phyloP scores from a whole-genome alignment of 345 rosid genomes.

The Melaleuca quinquenervia region DNA sequence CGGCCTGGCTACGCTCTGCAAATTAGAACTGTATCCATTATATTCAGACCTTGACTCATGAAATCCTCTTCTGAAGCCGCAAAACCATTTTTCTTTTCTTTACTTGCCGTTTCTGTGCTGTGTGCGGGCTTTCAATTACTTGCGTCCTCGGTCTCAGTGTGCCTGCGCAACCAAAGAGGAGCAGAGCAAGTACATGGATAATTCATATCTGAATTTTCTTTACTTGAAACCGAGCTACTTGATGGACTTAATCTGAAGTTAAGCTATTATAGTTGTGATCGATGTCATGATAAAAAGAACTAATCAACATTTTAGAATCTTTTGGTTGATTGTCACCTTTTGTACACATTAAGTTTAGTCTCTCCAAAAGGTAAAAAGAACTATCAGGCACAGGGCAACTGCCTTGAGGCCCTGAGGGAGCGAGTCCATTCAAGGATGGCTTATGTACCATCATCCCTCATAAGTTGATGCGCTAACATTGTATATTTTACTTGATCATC shows the following conservation, averaged over 20 bases:
- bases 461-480: background rate
- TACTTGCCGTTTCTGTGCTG: background rate
- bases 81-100: background rate
- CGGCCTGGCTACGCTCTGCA: too few relatives aligned
- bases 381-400: background rate
- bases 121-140: background rate
- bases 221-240: background rate
- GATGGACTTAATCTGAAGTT: background rate
- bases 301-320: background rate
- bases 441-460: background rate
- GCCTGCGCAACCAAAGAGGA: background rate
- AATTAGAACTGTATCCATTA: too few relatives aligned
- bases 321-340: background rate
- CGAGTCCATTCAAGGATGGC: background rate
- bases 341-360: background rate
- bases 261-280: background rate
- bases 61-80: too few relatives aligned
- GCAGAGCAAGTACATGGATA: background rate
- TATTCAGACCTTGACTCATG: too few relatives aligned
- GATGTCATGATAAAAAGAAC: background rate
- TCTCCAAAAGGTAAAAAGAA: background rate
- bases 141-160: background rate
- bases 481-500: background rate
- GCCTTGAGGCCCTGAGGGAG: too few relatives aligned
- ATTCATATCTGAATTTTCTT: background rate